Evolutionary conservation across 495 filamentous ascomycete species (phyloP).

Genomic region (Chaetomidium leptoderma): DNA sequence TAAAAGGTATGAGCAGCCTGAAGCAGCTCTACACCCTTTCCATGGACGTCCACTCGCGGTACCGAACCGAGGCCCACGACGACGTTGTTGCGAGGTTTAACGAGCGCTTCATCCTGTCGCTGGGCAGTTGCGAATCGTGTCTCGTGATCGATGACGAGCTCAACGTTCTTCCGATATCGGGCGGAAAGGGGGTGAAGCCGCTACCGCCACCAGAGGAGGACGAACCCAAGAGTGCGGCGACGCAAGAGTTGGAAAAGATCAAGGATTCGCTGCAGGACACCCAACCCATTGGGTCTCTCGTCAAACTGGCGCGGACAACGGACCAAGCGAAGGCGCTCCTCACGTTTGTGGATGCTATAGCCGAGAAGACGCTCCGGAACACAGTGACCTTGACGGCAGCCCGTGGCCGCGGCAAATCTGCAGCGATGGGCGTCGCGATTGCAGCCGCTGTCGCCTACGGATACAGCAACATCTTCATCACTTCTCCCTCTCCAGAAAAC

Average conservation of each 20-base stretch:
- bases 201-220: conserved; percentile 69
- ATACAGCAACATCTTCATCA: conserved; percentile 99
- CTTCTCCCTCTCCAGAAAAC: conserved; percentile 96
- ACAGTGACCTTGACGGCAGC: conserved; percentile 93
- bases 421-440: conserved; percentile 88
- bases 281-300: conserved; percentile 77
- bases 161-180: conserved; percentile 95
- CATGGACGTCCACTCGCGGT: conserved; percentile 97
- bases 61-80: conserved; percentile 92
- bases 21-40: conserved; percentile 96
- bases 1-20: conserved; percentile 95
- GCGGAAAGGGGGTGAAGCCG: conserved; percentile 84
- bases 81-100: conserved; percentile 97
- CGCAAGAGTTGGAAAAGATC: conserved; percentile 76
- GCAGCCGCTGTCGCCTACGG: conserved; percentile 92
- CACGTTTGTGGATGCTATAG: conserved; percentile 93
- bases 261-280: conserved; percentile 83
- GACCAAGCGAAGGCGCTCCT: conserved; percentile 94
- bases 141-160: conserved; percentile 96
- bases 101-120: conserved; percentile 91
- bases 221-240: conserved; percentile 58
- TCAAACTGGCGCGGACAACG: conserved; percentile 79
- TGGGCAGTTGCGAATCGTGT: conserved; percentile 90
- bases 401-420: conserved; percentile 95
- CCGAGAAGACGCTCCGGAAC: conserved; percentile 89